Percentiles rank a stretch among this genome's conserved stretches.
phyloP scores from a whole-genome alignment of 768 basidiomycete genomes.

The Dacryopinax spathularia region DNA sequence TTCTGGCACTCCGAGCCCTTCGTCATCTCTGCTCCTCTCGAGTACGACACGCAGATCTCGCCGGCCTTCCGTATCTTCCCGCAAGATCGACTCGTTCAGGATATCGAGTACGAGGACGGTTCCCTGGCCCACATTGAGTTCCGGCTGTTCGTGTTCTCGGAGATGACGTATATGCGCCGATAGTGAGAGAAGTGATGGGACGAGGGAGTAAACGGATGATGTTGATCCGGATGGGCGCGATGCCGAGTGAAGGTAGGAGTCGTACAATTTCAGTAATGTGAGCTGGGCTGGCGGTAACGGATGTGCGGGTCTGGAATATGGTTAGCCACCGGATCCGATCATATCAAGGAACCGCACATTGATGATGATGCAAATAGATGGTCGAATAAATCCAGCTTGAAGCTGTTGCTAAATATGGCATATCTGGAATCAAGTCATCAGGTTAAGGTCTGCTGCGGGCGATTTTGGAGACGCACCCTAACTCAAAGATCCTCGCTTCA shows the following conservation, averaged over 20 bases:
- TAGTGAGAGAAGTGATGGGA: not conserved
- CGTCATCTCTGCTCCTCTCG: not conserved
- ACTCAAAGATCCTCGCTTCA: not conserved
- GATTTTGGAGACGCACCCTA: not conserved
- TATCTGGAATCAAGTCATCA: not conserved
- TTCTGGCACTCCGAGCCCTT: not conserved
- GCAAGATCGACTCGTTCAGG: not conserved
- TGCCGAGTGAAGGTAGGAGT: not conserved
- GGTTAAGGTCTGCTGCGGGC: not conserved
- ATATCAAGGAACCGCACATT: not conserved
- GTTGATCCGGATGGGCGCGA: not conserved
- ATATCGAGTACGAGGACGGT: not conserved
- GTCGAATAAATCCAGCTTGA: not conserved
- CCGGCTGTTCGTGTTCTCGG: not conserved
- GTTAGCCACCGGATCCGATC: not conserved
- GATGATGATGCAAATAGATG: not conserved
- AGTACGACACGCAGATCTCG: not conserved
- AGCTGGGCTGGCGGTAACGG: not conserved
- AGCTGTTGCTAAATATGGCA: not conserved
- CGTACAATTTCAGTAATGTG: not conserved
- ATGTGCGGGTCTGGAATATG: not conserved
- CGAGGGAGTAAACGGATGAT: not conserved
- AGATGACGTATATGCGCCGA: not conserved
- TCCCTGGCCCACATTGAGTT: not conserved
- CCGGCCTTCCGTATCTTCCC: not conserved